Base-by-base conservation (phyloP, 148 eudicot genomes). In the Diospyros lotus region DNA sequence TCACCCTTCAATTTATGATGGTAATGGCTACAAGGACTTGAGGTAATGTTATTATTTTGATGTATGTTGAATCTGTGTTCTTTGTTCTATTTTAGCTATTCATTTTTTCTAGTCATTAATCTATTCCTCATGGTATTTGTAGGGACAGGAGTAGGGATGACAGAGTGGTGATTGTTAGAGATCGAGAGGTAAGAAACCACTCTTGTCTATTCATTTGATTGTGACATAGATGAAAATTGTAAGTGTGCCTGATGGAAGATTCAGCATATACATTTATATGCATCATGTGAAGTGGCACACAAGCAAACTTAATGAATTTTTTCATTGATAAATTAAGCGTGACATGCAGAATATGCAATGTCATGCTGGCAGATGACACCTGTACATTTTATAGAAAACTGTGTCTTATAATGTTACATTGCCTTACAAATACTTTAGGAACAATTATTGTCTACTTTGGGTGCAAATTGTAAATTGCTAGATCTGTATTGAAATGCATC, bases 141-240 rank as follows among this genome's bases (percentile, higher is more conserved):
- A 87, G 93, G 75, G 85, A 77, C 43, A 85, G 83, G 74, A 79
- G 67, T 58, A 79, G 69, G 79, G 85, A 86, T 59, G 91, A 87
- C 48, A 64, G 39, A 18, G 74, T 82, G 48, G 75, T 69, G 40
- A 77, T 82, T 18, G 75, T 87, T 43, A 81, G 84, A 76, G 89
- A 89, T 76, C 85, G 93, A 72, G 86, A 89, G 85, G 93, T 89
- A 78, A 76, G 81, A 63, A 54, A 43, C n/a, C 43, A 54, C 9
- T 63, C 48, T 61, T 75, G 65, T 62, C 73, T 11, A 48, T 70
- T 50, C 52, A 13, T 68, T 15, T 68, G n/a, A 58, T 59, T 52
- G 48, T 48, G 12, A 42, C 6, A 2, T 17, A 52, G 10, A 9
- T 28, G 52, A 50, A 8, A n/a, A 12, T 48, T 48, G 18, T 9